Percentiles rank a stretch among this genome's conserved stretches.
phyloP scores from a whole-genome alignment of 2,329 filamentous ascomycete species.

The Arthrinium phaeospermum region DNA sequence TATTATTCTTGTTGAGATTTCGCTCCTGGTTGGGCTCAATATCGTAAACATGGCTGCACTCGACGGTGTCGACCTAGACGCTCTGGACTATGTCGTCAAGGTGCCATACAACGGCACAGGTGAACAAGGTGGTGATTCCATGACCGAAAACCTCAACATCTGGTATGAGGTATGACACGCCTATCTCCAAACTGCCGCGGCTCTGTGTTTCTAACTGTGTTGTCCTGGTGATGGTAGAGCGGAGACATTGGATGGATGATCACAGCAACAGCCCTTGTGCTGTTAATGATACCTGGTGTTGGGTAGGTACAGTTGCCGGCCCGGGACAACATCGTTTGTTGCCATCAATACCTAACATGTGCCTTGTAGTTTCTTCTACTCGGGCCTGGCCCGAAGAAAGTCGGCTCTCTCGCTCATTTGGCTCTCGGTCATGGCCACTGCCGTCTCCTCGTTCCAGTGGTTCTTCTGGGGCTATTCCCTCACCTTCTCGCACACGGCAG shows the following conservation, averaged over 20 bases:
- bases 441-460: slow-evolving; percentile 88
- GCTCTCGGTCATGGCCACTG: slow-evolving; percentile 86
- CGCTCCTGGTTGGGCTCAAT: background rate
- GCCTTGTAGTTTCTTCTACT: slow-evolving; percentile 80
- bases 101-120: slow-evolving; percentile 69
- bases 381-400: slow-evolving; percentile 85
- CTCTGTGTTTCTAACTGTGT: background rate
- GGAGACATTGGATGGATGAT: slow-evolving; percentile 90
- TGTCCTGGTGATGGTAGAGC: slow-evolving; percentile 45
- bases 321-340: background rate
- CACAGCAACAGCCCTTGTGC: slow-evolving; percentile 78
- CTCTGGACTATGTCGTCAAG: slow-evolving; percentile 50
- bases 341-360: background rate
- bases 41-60: slow-evolving; percentile 2
- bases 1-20: background rate
- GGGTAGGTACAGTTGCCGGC: slow-evolving; percentile 55
- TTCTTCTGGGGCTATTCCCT: slow-evolving; percentile 92
- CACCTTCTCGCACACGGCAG: slow-evolving; percentile 79
- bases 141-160: slow-evolving; percentile 73
- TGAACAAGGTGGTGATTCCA: slow-evolving; percentile 70
- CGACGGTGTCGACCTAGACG: slow-evolving; percentile 47
- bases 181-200: background rate
- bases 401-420: slow-evolving; percentile 89
- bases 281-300: slow-evolving; percentile 93
- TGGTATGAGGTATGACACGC: slow-evolving; percentile 69